Percentiles rank a stretch among this genome's conserved stretches.
phyloP scores from a whole-genome alignment of 495 filamentous ascomycete genomes.

The Neurospora sp. region DNA sequence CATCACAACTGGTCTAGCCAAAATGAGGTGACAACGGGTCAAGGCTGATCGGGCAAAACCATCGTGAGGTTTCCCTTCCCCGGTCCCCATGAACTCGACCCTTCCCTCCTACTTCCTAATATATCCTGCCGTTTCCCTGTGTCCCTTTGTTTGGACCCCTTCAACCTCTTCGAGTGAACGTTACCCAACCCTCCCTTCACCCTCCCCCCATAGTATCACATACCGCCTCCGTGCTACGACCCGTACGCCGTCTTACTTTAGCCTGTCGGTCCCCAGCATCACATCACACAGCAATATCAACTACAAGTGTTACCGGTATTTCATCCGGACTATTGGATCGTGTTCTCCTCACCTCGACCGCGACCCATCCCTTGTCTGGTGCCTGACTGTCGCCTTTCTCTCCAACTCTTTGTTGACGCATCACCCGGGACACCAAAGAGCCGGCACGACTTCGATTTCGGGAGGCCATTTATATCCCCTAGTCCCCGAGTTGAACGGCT shows the following conservation, averaged over 20 bases:
- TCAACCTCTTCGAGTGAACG: not conserved
- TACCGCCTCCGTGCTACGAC: not conserved
- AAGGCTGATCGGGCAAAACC: not conserved
- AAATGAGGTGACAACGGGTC: not conserved
- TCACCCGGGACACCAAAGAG: not conserved
- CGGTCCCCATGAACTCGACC: not conserved
- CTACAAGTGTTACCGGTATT: not conserved
- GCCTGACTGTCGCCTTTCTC: not conserved
- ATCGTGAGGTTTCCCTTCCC: not conserved
- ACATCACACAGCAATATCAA: not conserved
- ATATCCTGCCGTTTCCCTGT: not conserved
- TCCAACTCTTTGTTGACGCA: not conserved
- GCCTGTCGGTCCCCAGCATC: not conserved
- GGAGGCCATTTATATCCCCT: not conserved
- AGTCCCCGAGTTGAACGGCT: not conserved
- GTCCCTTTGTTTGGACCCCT: not conserved
- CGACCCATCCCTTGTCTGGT: not conserved
- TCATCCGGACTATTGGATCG: not conserved
- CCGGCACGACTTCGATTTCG: not conserved
- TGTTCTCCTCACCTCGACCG: not conserved
- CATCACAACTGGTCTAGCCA: not conserved
- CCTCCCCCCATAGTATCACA: not conserved
- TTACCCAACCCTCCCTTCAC: not conserved
- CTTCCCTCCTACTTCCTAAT: not conserved
- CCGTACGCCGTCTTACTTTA: not conserved